Evolutionary conservation across 2,329 filamentous ascomycete genomes (phyloP), one percentile per base, ranked within the genome.

Genomic region (Davidsoniella eucalypti): DNA sequence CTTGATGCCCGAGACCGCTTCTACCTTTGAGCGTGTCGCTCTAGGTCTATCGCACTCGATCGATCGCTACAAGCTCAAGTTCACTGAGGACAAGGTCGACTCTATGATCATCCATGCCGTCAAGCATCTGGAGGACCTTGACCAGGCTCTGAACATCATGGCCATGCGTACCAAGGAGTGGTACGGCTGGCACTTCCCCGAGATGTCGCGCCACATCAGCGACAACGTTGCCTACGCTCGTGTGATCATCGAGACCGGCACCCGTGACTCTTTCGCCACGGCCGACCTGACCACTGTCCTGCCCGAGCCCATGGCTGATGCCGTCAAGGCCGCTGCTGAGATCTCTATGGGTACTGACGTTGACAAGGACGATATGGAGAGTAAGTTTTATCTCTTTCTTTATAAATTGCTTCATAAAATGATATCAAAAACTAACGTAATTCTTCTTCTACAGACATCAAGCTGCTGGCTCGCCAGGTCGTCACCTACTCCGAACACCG

Each of bases 141-240:
- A 98, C 72, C 98, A 98, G 75, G 92, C 98, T 68, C 73, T 98
- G 56, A 98, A 98, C 72, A 92, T 86, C 59, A 96, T 95, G 63
- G 90, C 92, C 56, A 98, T 98, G 92, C 78, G 92, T 65, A 87
- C 95, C 55, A 96, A 96, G 79, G 92, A 98, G 68, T 98, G 92
- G 92, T 98, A 98, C 64, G 92, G 92, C 61, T 98, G 92, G 92
- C 92, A 96, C 69, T 98, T 96, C 72, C 92, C 92, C 39, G 92
- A 98, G 71, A 80, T 98, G 75, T 88, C 86, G 62, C 90, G 88
- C 69, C 94, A 96, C 62, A 75, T 95, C 58, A 93, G 93, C 66
- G 92, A 98, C 74, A 98, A 98, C 69, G 71, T 94, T 55, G 88
- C 88, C 56, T 98, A 94, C 64, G 81, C 88, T 54, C 82, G 82